Percentiles rank a stretch among this genome's conserved stretches.
Conservation (phyloP, 805 yeast species). For the Ogataea nonfermentans region DNA sequence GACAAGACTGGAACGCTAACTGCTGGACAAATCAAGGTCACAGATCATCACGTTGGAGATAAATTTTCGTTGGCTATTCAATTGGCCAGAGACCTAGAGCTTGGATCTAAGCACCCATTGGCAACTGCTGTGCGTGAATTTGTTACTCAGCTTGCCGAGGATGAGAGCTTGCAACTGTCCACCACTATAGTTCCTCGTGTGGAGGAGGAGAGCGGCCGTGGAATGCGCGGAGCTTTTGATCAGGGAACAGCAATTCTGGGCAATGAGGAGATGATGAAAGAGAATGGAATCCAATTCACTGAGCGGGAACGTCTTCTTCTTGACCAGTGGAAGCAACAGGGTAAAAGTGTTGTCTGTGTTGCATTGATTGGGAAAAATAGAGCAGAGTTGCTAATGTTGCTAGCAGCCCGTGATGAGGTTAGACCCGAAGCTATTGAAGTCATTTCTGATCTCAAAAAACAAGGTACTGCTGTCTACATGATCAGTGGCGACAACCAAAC, state of each 20-base stretch:
- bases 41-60: constrained; percentile 43
- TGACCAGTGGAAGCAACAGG: constrained; percentile 56
- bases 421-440: constrained; percentile 57
- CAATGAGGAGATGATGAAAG: constrained; percentile 56
- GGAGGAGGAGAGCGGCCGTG: constrained; percentile 59
- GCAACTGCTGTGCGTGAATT: constrained; percentile 54
- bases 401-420: constrained; percentile 61
- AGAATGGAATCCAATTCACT: constrained; percentile 41
- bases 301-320: constrained; percentile 36
- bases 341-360: constrained; percentile 61
- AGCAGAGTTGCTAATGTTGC: constrained; percentile 43
- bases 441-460: constrained; percentile 38
- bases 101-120: constrained; percentile 66
- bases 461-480: constrained; percentile 64
- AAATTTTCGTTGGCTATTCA: constrained; percentile 39
- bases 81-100: constrained; percentile 56
- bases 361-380: too few species aligned
- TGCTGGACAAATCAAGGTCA: constrained; percentile 53
- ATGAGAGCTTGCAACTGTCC: constrained; percentile 18
- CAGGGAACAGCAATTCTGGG: constrained; percentile 46
- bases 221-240: constrained; percentile 46
- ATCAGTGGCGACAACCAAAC: constrained; percentile 69
- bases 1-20: constrained; percentile 82
- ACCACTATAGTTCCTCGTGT: constrained; percentile 44
- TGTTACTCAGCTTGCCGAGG: constrained; percentile 25